Evolutionary conservation across 164 flowering plant species (phyloP).

Genomic region (Aristolochia contorta): DNA sequence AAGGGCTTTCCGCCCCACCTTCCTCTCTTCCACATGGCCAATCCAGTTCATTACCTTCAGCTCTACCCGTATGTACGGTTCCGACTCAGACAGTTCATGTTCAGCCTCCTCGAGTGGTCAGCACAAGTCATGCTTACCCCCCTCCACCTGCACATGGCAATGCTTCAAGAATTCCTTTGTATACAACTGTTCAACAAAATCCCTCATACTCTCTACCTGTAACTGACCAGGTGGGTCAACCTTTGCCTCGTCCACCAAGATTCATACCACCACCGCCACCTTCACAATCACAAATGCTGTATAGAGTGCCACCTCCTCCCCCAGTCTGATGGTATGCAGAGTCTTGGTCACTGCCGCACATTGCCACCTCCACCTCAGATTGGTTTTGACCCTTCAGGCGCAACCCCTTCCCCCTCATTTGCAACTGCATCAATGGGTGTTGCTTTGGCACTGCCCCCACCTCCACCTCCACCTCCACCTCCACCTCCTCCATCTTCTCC

Average conservation of each 20-base stretch:
- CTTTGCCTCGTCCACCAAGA: slow-evolving; percentile 22
- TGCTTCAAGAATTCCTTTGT: slow-evolving; percentile 9
- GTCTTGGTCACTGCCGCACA: slow-evolving; percentile 16
- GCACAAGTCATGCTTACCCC: slow-evolving; percentile 22
- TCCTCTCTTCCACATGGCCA: slow-evolving; percentile 15
- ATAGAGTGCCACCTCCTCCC: slow-evolving; percentile 18
- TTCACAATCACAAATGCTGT: slow-evolving; percentile 26
- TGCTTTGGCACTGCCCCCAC: slow-evolving; percentile 24
- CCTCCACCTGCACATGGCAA: slow-evolving; percentile 16
- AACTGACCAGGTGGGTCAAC: slow-evolving; percentile 15
- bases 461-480: slow-evolving; percentile 22
- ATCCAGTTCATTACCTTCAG: slow-evolving; percentile 6
- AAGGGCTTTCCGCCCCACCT: slow-evolving; percentile 13
- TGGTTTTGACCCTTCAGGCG: slow-evolving; percentile 16
- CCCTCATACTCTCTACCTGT: slow-evolving; percentile 17
- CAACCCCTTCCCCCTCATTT: slow-evolving; percentile 18
- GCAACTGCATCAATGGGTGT: slow-evolving; percentile 9
- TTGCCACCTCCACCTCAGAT: slow-evolving; percentile 18
- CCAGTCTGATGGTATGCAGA: slow-evolving; percentile 17
- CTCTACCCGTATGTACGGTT: slow-evolving; percentile 6
- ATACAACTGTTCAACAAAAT: slow-evolving; percentile 22
- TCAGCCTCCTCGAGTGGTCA: slow-evolving; percentile 16
- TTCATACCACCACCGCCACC: slow-evolving; percentile 32
- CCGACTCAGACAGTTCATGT: slow-evolving; percentile 15
- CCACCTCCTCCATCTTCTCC: slow-evolving; percentile 26